A percentile compares a stretch with the other conserved stretches of the same genome.
These are phyloP conservation scores for Fomes fomentarius DNA, from an alignment of 1,284 basidiomycete genomes.

Conservation along the genomic window DNA sequence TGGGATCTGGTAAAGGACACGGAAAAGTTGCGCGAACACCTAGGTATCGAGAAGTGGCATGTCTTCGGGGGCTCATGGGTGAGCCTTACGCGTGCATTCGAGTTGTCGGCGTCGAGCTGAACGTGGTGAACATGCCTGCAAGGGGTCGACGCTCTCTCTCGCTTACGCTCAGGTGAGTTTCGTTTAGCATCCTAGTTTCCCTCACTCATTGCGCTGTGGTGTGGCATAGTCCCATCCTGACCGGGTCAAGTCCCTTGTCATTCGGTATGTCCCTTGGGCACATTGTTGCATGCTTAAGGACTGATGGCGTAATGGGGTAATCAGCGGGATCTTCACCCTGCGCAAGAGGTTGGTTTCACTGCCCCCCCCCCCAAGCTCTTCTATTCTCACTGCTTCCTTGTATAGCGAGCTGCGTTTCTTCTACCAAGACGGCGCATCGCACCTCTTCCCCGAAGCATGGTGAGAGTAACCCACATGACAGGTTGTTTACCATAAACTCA, in stretches of 20 bases:
- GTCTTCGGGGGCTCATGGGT: slow-evolving; percentile 94
- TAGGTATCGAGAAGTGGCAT: slow-evolving; percentile 80
- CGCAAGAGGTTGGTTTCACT: slow-evolving; percentile 62
- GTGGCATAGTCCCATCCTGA: slow-evolving; percentile 78
- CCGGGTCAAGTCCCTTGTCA: slow-evolving; percentile 76
- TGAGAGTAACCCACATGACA: slow-evolving; percentile 33
- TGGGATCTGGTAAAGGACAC: slow-evolving; percentile 94
- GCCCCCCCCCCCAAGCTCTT: neutral
- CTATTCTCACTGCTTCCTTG: neutral
- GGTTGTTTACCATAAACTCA: neutral
- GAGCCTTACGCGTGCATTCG: slow-evolving; percentile 20
- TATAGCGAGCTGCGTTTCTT: slow-evolving; percentile 87
- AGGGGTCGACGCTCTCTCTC: slow-evolving; percentile 91
- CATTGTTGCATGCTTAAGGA: neutral
- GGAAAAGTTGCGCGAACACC: slow-evolving; percentile 77
- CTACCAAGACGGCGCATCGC: slow-evolving; percentile 84
- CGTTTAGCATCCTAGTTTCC: neutral
- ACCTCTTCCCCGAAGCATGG: slow-evolving; percentile 90
- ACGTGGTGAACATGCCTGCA: slow-evolving; percentile 1
- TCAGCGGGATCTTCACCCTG: slow-evolving; percentile 87
- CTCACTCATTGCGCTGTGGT: neutral
- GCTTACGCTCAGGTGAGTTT: slow-evolving; percentile 78
- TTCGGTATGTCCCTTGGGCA: slow-evolving; percentile 57
- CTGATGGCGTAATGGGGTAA: neutral
- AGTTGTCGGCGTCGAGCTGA: neutral